Evolutionary conservation across 345 rosid genomes (phyloP).

Genomic region (Ceriops decandra): DNA sequence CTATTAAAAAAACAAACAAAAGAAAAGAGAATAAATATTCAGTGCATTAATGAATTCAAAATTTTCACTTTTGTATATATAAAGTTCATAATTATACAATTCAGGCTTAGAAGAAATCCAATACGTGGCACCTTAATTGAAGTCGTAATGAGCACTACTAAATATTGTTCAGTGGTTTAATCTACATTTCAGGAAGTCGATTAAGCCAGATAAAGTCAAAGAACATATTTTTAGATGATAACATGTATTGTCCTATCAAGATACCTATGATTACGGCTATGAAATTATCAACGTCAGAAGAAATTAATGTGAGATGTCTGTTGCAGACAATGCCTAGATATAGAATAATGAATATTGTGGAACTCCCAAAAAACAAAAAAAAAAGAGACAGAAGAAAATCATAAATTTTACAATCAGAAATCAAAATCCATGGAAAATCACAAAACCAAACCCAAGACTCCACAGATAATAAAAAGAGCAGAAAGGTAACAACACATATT

Average conservation of each 20-base stretch:
- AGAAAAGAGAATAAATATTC: background rate
- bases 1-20: constrained; percentile 12
- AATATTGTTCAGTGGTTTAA: background rate
- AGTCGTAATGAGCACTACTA: background rate
- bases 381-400: no score
- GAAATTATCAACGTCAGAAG: background rate
- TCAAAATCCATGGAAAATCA: constrained; percentile 3
- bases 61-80: background rate
- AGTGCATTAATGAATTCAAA: constrained; percentile 3
- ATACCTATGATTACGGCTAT: constrained; percentile 16
- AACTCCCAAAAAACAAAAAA: no score
- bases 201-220: background rate
- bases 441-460: background rate
- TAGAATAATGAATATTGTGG: background rate
- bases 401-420: background rate
- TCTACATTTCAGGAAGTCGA: background rate
- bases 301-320: background rate
- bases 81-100: background rate
- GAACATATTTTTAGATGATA: background rate
- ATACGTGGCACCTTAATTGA: background rate
- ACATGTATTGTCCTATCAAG: background rate
- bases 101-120: background rate
- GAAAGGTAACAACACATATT: background rate
- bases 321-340: background rate
- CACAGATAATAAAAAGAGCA: background rate